phyloP scores from a whole-genome alignment of 805 yeast species.

The Spathaspora girioi region DNA sequence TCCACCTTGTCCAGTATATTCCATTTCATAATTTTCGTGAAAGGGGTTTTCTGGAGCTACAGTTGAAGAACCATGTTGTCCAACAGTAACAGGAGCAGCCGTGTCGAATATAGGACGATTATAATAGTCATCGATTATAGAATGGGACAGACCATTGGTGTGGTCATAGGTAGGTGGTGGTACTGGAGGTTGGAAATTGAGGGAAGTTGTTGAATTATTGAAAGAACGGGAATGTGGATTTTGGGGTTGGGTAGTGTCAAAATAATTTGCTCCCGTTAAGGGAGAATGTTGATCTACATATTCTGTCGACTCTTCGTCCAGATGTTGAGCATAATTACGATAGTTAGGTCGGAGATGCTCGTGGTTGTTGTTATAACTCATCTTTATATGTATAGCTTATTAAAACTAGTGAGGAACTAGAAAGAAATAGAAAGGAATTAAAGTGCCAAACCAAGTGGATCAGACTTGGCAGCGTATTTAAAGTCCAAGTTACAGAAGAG shows the following conservation, averaged over 20 bases:
- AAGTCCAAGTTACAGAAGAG: not conserved
- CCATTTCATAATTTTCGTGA: conserved; percentile 9
- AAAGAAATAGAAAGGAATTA: not conserved
- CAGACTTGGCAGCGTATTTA: not conserved
- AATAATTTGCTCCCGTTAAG: not conserved
- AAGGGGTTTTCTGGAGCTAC: conserved; percentile 6
- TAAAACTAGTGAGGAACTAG: not conserved
- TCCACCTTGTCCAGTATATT: conserved; percentile 2
- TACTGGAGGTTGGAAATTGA: not conserved
- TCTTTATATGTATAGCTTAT: not conserved
- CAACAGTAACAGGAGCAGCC: not conserved
- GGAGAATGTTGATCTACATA: not conserved
- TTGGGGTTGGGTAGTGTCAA: not conserved
- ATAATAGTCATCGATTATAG: conserved; percentile 7
- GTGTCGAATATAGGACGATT: conserved; percentile 9
- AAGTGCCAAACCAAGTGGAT: not conserved
- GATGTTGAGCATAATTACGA: not conserved
- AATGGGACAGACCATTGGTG: conserved; percentile 1
- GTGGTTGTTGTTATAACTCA: not conserved
- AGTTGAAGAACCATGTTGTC: not conserved
- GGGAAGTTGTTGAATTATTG: not conserved
- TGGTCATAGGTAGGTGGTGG: not conserved
- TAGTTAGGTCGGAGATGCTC: not conserved
- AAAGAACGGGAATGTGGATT: not conserved
- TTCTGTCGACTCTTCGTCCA: not conserved